Evolutionary conservation across 345 rosid species (phyloP).

Genomic region (Brassica rapa): DNA sequence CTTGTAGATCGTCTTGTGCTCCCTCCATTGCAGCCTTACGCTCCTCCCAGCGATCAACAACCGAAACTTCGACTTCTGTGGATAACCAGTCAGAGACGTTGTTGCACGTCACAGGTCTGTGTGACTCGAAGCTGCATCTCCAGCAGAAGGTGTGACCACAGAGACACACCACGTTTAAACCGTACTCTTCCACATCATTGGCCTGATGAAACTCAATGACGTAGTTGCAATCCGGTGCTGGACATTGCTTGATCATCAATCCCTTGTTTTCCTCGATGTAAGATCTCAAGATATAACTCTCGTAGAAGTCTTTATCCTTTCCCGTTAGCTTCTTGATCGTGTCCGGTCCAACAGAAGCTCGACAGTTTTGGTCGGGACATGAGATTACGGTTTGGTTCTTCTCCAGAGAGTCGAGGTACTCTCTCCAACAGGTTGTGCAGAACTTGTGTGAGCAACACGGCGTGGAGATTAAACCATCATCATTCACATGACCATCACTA

Average conservation of each 20-base stretch:
- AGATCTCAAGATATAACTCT: slow-evolving; percentile 11
- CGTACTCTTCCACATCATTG: background rate
- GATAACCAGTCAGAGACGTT: slow-evolving; percentile 29
- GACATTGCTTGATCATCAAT: slow-evolving; percentile 22
- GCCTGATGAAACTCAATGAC: background rate
- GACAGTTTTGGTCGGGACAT: slow-evolving; percentile 24
- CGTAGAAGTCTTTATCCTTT: slow-evolving; percentile 1
- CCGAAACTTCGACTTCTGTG: background rate
- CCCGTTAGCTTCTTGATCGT: slow-evolving; percentile 20
- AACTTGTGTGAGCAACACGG: slow-evolving; percentile 33
- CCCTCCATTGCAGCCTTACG: background rate
- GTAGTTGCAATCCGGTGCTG: slow-evolving; percentile 13
- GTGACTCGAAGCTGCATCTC: slow-evolving; percentile 35
- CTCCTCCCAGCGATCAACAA: slow-evolving; percentile 15
- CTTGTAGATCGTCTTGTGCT: slow-evolving; percentile 15
- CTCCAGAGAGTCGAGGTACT: background rate
- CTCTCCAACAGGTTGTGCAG: slow-evolving; percentile 15
- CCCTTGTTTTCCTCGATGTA: background rate
- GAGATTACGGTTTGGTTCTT: background rate
- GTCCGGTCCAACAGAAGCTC: slow-evolving; percentile 23
- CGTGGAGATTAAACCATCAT: slow-evolving; percentile 20
- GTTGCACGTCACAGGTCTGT: slow-evolving; percentile 39
- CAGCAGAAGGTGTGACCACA: slow-evolving; percentile 35
- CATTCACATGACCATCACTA: background rate
- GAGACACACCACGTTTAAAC: slow-evolving; percentile 25